These are phyloP conservation scores for Termitomyces sp. DNA, from an alignment of 768 basidiomycete genomes.

Conservation along the genomic window DNA sequence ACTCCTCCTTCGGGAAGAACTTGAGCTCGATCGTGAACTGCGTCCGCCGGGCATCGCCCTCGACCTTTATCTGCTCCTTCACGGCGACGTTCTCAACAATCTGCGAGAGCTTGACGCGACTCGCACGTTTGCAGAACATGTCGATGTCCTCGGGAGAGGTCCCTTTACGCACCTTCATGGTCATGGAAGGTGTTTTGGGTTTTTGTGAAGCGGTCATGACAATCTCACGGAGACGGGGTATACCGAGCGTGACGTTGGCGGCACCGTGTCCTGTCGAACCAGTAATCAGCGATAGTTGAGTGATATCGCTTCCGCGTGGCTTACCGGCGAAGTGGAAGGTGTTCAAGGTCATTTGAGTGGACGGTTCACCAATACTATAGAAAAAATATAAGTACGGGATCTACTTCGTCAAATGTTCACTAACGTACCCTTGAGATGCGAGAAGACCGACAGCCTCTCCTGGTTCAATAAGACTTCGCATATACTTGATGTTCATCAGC, in stretches of 20 bases:
- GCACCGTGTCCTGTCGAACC: constrained; percentile 86
- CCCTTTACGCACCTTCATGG: constrained; percentile 61
- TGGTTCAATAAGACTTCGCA: constrained; percentile 91
- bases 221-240: constrained; percentile 96
- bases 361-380: constrained; percentile 93
- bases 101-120: constrained; percentile 82
- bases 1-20: constrained; percentile 87
- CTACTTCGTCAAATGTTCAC: background rate
- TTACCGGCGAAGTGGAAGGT: constrained; percentile 98
- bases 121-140: constrained; percentile 86
- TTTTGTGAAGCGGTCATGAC: constrained; percentile 97
- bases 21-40: constrained; percentile 77
- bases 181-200: constrained; percentile 98
- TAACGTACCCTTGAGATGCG: constrained; percentile 89
- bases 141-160: constrained; percentile 55
- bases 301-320: background rate
- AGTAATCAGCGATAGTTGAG: background rate
- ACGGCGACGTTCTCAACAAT: constrained; percentile 81
- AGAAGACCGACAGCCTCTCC: constrained; percentile 98
- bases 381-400: background rate
- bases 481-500: constrained; percentile 89
- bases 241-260: constrained; percentile 98
- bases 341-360: constrained; percentile 99
- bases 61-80: constrained; percentile 68
- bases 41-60: constrained; percentile 68